Evolutionary conservation across 2,329 filamentous ascomycete genomes (phyloP), one percentile per base, ranked within the genome.

Genomic region (Colletotrichum lentis): DNA sequence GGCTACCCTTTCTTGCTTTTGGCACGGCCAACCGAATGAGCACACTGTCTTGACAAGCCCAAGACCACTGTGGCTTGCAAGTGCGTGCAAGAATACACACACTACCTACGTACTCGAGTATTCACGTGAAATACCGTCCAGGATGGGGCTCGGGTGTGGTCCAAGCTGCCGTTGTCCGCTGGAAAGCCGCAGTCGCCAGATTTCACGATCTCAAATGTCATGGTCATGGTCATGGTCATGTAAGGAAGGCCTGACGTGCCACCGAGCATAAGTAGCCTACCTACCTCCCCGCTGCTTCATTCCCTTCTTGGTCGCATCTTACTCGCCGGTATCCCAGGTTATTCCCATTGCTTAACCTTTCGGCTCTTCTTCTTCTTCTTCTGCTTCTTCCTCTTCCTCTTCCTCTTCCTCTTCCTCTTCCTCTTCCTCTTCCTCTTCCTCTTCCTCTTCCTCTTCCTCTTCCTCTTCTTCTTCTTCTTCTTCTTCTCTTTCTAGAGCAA

Each of bases 11-110:
- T 41, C 24, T 41, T 55, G 2, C 31, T 35, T 20, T 35, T 20
- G 24, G 27, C 14, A 53, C 27, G 18, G 20, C n/a, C 8, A 10
- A 55, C 14, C 31, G 18, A 3, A 18, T 27, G n/a, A 11, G 14
- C 10, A 5, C 5, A 24, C 55, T 20, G 35, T 49, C 61, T 37
- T 22, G 47, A 43, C 41, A 35, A 35, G 31, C 31, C 31, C 31
- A 35, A 35, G 35, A 60, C 56, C 65, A 62, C 49, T 68, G 65
- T 56, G 65, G 62, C 55, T 52, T 60, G 50, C 49, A 44, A 60
- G 11, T 14, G 47, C 27, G 27, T 56, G 49, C 43, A 44, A 55
- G 64, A 53, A 16, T 5, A 20, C 6, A 35, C 31, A 35, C 31
- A 35, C 31, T 35, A 35, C 31, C 31, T 35, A 35, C 31, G 31